Evolutionary conservation across 495 filamentous ascomycete species (phyloP), one percentile per base, ranked within the genome.

Genomic region (Penicillium odoratum): DNA sequence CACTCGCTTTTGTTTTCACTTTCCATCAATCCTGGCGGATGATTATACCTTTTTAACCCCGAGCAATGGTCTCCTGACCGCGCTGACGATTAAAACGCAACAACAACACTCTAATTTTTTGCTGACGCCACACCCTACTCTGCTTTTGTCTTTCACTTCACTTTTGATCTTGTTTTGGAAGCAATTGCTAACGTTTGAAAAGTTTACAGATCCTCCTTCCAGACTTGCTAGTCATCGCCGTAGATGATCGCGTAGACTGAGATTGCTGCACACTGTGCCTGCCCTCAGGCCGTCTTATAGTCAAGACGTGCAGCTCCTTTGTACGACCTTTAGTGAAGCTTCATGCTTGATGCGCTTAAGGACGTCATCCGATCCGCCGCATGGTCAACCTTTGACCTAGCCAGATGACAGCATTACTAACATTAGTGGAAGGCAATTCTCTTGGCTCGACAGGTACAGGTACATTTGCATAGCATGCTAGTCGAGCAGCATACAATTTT

Each of bases 51-150:
- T 83, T 83, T 83, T 83, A 83, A 83, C 81, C 76, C 81, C 71
- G 71, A 83, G 74, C 70, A 70, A 58, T 15, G 63, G 57, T 68
- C 69, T 40, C 66, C 56, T 62, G 67, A 65, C 61, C 59, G 71
- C 72, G 44, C 63, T 81, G 78, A 81, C 67, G 80, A 81, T 73
- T 58, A 72, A 81, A 77, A 74, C 69, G 73, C 76, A 81, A 81
- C 78, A 81, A 83, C 78, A 71, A 81, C 79, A 83, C 81, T 83
- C 81, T 83, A 83, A 83, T 83, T 83, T 83, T 83, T 83, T 82
- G 61, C 73, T 82, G 81, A 83, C 80, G 78, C 78, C 70, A 62
- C n/a, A 31, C 57, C 59, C 52, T 53, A 56, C 46, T 53, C 51
- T 60, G 59, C 58, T 53, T 51, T 63, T 63, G 51, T 28, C 50